A percentile compares a stretch with the other conserved stretches of the same genome.
Conservation (phyloP, 495 filamentous ascomycete genomes). For the Penicillium soppii region DNA sequence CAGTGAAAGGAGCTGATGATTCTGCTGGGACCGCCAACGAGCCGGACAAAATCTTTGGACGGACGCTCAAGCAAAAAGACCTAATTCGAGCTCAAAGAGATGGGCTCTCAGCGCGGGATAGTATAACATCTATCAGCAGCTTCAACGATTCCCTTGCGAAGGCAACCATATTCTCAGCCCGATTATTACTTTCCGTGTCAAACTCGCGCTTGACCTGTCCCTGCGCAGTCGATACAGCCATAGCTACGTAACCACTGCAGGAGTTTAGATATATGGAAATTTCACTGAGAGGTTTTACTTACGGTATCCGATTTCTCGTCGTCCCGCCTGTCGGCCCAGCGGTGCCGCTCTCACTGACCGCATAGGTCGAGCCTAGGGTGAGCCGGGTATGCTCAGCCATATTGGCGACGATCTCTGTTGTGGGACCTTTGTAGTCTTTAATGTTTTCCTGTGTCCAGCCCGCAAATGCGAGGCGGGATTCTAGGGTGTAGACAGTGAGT, state of each 20-base stretch:
- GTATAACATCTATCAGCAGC: slow-evolving; percentile 49
- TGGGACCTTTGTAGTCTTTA: slow-evolving; percentile 54
- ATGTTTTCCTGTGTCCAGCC: slow-evolving; percentile 57
- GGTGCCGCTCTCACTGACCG: slow-evolving; percentile 59
- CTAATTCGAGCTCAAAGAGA: neutral
- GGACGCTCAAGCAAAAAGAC: too few species aligned
- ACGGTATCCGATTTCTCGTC: slow-evolving; percentile 57
- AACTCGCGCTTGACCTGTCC: slow-evolving; percentile 51
- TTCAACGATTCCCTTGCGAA: slow-evolving; percentile 58
- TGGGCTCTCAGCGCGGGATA: neutral
- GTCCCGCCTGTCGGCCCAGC: slow-evolving; percentile 60
- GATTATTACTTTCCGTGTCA: slow-evolving; percentile 51
- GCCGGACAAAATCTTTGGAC: too few species aligned
- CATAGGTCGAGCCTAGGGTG: slow-evolving; percentile 54
- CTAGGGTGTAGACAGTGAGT: slow-evolving; percentile 59
- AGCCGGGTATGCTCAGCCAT: slow-evolving; percentile 55
- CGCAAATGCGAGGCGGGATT: slow-evolving; percentile 57
- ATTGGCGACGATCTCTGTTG: slow-evolving; percentile 51
- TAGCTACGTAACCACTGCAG: slow-evolving; percentile 55
- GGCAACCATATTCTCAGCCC: slow-evolving; percentile 59
- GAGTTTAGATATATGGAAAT: neutral
- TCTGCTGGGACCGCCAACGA: too few species aligned
- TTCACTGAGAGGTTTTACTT: slow-evolving; percentile 16
- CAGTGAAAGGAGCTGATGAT: too few species aligned
- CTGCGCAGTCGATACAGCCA: slow-evolving; percentile 52